Evolutionary conservation across 2,329 filamentous ascomycete species (phyloP), one percentile per base, ranked within the genome.

Genomic region (Penicillium frequentans): DNA sequence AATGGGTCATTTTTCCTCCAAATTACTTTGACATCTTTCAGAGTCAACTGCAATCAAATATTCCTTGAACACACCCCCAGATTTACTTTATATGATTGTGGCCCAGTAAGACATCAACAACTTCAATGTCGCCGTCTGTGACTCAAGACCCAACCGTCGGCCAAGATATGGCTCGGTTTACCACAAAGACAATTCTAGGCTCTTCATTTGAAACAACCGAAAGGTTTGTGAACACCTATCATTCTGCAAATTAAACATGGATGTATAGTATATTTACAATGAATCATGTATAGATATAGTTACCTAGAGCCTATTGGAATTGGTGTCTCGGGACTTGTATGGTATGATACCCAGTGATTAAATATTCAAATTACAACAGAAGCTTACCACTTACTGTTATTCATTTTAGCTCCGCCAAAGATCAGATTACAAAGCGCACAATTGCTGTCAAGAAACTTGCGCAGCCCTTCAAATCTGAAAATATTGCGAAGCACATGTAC

Each of bases 391-490:
- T 31, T 27, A 23, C n/a, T 48, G 51, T 31, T 54, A 49, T 5
- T 39, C 23, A n/a, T 33, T 24, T 61, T 64, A 98, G 93, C 79
- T 98, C 95, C 64, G 95, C 95, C 52, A 92, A 91, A 79, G 95
- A 99, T 77, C 92, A 97, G 80, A 91, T 99, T 76, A 96, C 93
- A 56, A 90, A 86, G 75, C 92, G 96, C 76, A 92, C 92, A 77
- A 95, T 99, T 58, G 95, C 95, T 58, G 92, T 99, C 74, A 99
- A 99, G 85, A 99, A 99, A 85, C 98, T 99, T 72, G 97, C 98
- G 91, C 98, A 98, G 82, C 95, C 95, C 8, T 99, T 99, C 79
- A 96, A 92, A 83, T 98, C 95, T n/a, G 92, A 93, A 0, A 93
- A 97, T 57, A 84, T 99, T 49, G 95, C 95, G 54, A 98, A 98